Evolutionary conservation across 192 early-diverging fungal species (phyloP).

Genomic region (Umbelopsis vinacea): DNA sequence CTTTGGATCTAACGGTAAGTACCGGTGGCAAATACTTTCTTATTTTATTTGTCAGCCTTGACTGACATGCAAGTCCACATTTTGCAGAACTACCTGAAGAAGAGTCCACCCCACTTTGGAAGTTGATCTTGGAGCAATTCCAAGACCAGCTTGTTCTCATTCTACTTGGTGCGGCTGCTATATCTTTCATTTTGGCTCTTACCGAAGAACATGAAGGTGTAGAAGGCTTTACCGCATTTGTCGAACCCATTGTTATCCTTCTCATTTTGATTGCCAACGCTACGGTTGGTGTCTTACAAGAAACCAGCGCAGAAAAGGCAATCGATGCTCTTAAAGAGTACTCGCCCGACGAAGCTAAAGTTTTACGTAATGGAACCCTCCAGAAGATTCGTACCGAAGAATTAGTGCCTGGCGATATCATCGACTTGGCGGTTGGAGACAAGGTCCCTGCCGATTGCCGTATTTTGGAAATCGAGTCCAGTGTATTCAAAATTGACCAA

Average conservation of each 20-base stretch:
- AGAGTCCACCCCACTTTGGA: conserved; percentile 87
- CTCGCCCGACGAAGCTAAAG: conserved; percentile 94
- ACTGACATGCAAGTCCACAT: not conserved
- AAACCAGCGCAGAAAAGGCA: conserved; percentile 95
- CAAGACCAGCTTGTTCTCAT: conserved; percentile 98
- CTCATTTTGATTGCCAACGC: conserved; percentile 98
- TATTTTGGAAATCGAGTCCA: conserved; percentile 77
- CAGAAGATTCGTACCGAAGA: conserved; percentile 73
- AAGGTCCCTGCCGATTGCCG: conserved; percentile 97
- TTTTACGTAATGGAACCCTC: conserved; percentile 75
- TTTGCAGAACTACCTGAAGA: conserved; percentile 86
- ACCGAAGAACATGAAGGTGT: conserved; percentile 69
- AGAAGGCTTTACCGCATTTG: conserved; percentile 84
- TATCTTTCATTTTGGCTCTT: conserved; percentile 93
- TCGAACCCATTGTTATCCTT: conserved; percentile 97
- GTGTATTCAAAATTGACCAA: conserved; percentile 93
- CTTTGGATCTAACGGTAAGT: conserved; percentile 83
- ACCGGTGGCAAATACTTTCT: not conserved
- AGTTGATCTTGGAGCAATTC: conserved; percentile 96
- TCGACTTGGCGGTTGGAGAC: conserved; percentile 90
- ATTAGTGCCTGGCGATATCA: conserved; percentile 97
- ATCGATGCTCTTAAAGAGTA: conserved; percentile 97
- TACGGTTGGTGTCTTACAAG: conserved; percentile 95
- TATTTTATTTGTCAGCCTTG: not conserved
- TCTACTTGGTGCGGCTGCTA: conserved; percentile 83